Conservation (phyloP, 495 filamentous ascomycete genomes). For the Xylaria curta region DNA sequence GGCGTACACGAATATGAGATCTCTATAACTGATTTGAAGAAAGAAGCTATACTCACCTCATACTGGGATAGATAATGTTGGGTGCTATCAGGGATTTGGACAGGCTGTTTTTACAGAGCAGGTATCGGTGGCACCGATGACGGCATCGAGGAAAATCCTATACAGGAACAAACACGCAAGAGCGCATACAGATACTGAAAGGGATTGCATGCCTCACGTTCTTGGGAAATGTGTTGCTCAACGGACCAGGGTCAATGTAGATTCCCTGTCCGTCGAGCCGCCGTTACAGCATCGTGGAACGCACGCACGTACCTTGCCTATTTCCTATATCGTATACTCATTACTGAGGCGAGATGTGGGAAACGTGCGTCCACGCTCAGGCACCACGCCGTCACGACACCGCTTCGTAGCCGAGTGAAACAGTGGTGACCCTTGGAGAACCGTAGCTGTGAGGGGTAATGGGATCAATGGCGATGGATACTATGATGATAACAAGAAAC, state of each 20-base stretch:
- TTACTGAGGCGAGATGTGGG: constrained; percentile 11
- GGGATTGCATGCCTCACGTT: constrained; percentile 4
- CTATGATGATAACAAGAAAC: background rate
- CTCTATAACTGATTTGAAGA: background rate
- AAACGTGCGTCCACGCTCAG: constrained; percentile 18
- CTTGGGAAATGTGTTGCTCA: background rate
- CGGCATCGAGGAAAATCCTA: constrained; percentile 8
- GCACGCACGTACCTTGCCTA: constrained; percentile 10
- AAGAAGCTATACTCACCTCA: background rate
- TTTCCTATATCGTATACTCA: constrained; percentile 17
- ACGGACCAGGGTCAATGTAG: constrained; percentile 11
- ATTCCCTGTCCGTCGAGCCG: constrained; percentile 23
- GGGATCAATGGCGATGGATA: background rate
- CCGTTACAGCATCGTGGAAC: constrained; percentile 19
- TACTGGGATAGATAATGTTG: background rate
- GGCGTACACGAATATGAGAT: background rate
- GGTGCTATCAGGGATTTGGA: background rate
- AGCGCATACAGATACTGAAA: constrained; percentile 18
- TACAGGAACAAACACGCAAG: background rate
- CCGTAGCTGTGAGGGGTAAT: constrained; percentile 19
- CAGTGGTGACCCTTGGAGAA: constrained; percentile 17
- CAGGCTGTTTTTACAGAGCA: background rate
- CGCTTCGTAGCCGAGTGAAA: constrained; percentile 24
- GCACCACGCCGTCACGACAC: constrained; percentile 14
- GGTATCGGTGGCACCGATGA: constrained; percentile 14